Evolutionary conservation across 768 basidiomycete genomes (phyloP), one percentile per base, ranked within the genome.

Genomic region (Boletellus sp.): DNA sequence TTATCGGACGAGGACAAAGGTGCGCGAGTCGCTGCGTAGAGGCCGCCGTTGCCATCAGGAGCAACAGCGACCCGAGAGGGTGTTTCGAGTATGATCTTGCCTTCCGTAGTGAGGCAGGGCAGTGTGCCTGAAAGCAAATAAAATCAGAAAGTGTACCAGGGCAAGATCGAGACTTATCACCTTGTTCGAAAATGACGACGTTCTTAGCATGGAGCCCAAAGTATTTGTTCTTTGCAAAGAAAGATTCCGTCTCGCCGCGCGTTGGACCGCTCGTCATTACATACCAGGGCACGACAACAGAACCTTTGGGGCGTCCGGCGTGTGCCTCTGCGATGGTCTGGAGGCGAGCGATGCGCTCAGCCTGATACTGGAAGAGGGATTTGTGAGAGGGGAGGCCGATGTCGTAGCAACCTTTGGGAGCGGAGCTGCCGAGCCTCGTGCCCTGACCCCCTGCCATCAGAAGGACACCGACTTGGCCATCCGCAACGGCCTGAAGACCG

Each of bases 261-360:
- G 96, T 99, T 34, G 95, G 96, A 20, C 94, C 94, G 64, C 90
- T 94, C 49, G 95, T 98, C 96, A 99, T 99, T 62, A 99, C 84
- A 72, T 97, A 98, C 96, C 96, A 98, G 33, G 91, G 90, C 49
- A 98, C 82, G 45, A 81, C 68, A 46, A 91, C 88, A 1, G 81
- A 79, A 42, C 79, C 81, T 16, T 70, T 64, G 15, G 78, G 70
- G 60, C 83, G 83, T 34, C 69, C 64, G 42, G 60, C 65, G 53
- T 79, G 72, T 33, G 76, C 64, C 65, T 81, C 84, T 0, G 92
- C 93, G 45, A 95, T 66, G 28, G 72, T 72, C 70, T 95, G 90
- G 48, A 99, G 72, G 50, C 89, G 83, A 51, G 78, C 77, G 66
- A 99, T 96, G 48, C 96, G 83, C 72, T 95, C 94, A n/a, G 94